These are phyloP conservation scores for Gossypium gossypioides DNA, from an alignment of 441 rosid genomes.

Conservation along the genomic window DNA sequence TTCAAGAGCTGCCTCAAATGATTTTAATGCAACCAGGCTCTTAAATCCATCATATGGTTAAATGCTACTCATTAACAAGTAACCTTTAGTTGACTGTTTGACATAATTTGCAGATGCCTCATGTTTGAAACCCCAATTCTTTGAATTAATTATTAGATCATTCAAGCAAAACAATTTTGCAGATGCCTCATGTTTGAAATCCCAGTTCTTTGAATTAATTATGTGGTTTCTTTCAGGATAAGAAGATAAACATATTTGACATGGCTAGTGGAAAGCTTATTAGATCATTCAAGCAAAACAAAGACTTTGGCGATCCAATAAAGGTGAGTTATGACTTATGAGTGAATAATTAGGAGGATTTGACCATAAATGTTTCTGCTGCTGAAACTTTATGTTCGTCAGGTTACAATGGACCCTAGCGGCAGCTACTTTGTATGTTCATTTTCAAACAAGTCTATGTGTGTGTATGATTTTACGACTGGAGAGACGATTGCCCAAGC, in stretches of 20 bases:
- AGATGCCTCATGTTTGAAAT: neutral
- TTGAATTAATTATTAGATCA: neutral
- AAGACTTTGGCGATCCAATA: constrained; percentile 67
- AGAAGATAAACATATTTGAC: constrained; percentile 63
- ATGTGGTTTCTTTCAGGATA: constrained; percentile 38
- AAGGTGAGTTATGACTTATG: constrained; percentile 35
- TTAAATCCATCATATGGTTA: neutral
- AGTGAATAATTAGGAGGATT: neutral
- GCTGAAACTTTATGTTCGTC: constrained; percentile 21
- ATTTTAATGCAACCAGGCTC: neutral
- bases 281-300: constrained; percentile 63
- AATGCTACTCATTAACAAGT: neutral
- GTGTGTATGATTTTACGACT: constrained; percentile 48
- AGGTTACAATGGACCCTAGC: constrained; percentile 80
- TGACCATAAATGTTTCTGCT: constrained; percentile 13
- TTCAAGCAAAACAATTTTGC: neutral
- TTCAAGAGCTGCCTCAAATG: constrained; percentile 6
- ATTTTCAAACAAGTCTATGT: constrained; percentile 64
- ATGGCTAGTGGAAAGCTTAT: constrained; percentile 54
- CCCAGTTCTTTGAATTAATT: neutral
- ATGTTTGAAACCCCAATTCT: neutral
- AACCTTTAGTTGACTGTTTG: neutral
- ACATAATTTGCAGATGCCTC: neutral
- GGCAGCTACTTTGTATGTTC: constrained; percentile 64
- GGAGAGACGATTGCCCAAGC: constrained; percentile 70